Base-by-base conservation (phyloP, 495 filamentous ascomycete genomes). In the Podospora pseudoanserina region DNA sequence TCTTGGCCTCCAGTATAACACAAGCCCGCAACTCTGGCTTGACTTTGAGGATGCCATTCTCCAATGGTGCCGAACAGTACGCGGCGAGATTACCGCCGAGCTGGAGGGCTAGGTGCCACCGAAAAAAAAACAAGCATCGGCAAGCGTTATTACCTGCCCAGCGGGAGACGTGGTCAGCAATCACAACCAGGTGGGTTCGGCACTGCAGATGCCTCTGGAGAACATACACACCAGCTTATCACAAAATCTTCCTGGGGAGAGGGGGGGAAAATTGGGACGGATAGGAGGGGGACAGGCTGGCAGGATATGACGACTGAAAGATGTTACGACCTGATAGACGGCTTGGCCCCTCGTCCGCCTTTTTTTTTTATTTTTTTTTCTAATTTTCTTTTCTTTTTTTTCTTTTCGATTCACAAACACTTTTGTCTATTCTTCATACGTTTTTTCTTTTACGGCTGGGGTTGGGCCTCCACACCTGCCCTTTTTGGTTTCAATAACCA, bases 11-110 rank as follows among this genome's bases (percentile, higher is more conserved):
- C 93, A 96, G 5, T 87, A 93, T 68, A 84, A 81, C 64, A 85
- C 83, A 62, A 84, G 86, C 64, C 81, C 82, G 18, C 81, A 82
- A 63, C 88, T 90, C 13, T 97, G 92, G 92, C 81, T 81, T 67
- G 85, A 89, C 54, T 94, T 97, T 72, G 93, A 97, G 71, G 83
- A 84, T 26, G 92, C 92, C 20, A 80, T 97, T 34, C 79, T 91
- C 74, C 80, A 88, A 70, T 97, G 94, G 94, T 91, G 90, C 76
- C 82, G 79, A 65, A 85, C 83, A 55, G 92, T 95, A 1, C 83
- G 94, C 18, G 86, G 90, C 78, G 92, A 97, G 79, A 85, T 97
- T 54, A 71, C 80, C 19, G 74, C 71, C 30, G 85, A 86, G 62
- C 32, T 77, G 39, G 49, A 59, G 64, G 65, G 58, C 27, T 69